Percentiles rank a stretch among this genome's conserved stretches.
Evolutionary conservation across 1,139 yeast genomes (phyloP).

Genomic region (Suhomyces atakaporum): DNA sequence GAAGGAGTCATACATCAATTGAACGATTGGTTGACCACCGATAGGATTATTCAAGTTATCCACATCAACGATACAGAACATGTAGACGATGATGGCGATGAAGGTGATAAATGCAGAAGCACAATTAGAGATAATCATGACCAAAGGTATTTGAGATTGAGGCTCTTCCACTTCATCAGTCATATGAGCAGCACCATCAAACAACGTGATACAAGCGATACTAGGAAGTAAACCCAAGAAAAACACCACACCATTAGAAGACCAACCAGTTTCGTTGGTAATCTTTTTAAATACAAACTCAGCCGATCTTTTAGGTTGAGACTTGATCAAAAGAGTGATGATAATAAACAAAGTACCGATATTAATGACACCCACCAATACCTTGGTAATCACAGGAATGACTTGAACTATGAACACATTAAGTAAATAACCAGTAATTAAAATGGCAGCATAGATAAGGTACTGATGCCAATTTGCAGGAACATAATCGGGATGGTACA

Average conservation of each 20-base stretch:
- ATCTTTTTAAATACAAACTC: slow-evolving; percentile 27
- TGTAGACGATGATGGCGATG: slow-evolving; percentile 25
- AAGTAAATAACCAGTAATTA: slow-evolving; percentile 19
- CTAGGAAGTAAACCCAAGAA: slow-evolving; percentile 31
- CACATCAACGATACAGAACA: slow-evolving; percentile 24
- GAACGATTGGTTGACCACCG: slow-evolving; percentile 33
- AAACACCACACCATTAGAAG: slow-evolving; percentile 30
- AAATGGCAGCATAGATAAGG: slow-evolving; percentile 22
- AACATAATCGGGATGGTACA: slow-evolving; percentile 25
- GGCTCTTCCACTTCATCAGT: slow-evolving; percentile 33
- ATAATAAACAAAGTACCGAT: slow-evolving; percentile 28
- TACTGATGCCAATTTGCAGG: slow-evolving; percentile 28
- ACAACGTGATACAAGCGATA: slow-evolving; percentile 28
- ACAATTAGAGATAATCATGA: slow-evolving; percentile 26
- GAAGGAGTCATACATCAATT: slow-evolving; percentile 30
- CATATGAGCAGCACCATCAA: slow-evolving; percentile 35
- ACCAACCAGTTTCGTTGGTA: slow-evolving; percentile 32
- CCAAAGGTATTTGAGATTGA: slow-evolving; percentile 30
- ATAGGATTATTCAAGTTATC: slow-evolving; percentile 24
- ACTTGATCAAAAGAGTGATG: slow-evolving; percentile 25
- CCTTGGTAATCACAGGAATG: slow-evolving; percentile 23
- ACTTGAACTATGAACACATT: slow-evolving; percentile 24
- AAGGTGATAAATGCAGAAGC: slow-evolving; percentile 26
- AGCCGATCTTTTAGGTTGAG: slow-evolving; percentile 27
- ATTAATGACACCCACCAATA: slow-evolving; percentile 24